phyloP scores from a whole-genome alignment of 192 early-diverging fungal genomes.

The Phycomyces nitens region DNA sequence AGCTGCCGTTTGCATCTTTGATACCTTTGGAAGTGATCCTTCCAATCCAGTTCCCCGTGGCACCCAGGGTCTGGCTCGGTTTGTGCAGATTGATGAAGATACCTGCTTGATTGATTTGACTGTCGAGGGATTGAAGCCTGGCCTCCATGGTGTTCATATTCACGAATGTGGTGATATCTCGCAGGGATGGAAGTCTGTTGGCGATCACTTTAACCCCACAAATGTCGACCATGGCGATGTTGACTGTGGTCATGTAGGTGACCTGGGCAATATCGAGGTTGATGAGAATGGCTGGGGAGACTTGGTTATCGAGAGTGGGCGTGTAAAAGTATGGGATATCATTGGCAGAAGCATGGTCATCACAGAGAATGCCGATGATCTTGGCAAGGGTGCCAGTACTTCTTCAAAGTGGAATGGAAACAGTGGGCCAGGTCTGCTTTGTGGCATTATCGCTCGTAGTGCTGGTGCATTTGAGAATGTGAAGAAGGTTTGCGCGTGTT shows the following conservation, averaged over 20 bases:
- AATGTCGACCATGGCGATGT: constrained; percentile 46
- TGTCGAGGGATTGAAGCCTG: constrained; percentile 63
- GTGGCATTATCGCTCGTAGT: constrained; percentile 84
- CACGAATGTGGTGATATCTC: constrained; percentile 82
- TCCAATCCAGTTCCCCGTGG: constrained; percentile 2
- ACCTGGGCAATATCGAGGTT: constrained; percentile 64
- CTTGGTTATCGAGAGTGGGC: constrained; percentile 64
- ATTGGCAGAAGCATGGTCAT: constrained; percentile 86
- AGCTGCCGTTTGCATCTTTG: constrained; percentile 90
- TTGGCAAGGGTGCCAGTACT: constrained; percentile 34
- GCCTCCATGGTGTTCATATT: constrained; percentile 66
- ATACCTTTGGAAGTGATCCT: constrained; percentile 46
- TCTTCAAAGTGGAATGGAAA: constrained; percentile 42
- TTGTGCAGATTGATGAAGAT: constrained; percentile 70
- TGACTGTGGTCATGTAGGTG: constrained; percentile 53
- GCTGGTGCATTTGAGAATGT: constrained; percentile 90
- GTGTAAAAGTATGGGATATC: constrained; percentile 84
- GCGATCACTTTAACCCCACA: constrained; percentile 52
- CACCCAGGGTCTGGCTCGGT: constrained; percentile 68
- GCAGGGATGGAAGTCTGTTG: constrained; percentile 48
- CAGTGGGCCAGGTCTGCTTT: constrained; percentile 63
- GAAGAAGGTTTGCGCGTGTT: constrained; percentile 84
- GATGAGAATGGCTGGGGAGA: constrained; percentile 71
- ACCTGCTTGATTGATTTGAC: constrained; percentile 81
- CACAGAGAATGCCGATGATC: constrained; percentile 51